These are phyloP conservation scores for Mortierella sp. DNA, from an alignment of 371 early-diverging fungal species.

Conservation along the genomic window DNA sequence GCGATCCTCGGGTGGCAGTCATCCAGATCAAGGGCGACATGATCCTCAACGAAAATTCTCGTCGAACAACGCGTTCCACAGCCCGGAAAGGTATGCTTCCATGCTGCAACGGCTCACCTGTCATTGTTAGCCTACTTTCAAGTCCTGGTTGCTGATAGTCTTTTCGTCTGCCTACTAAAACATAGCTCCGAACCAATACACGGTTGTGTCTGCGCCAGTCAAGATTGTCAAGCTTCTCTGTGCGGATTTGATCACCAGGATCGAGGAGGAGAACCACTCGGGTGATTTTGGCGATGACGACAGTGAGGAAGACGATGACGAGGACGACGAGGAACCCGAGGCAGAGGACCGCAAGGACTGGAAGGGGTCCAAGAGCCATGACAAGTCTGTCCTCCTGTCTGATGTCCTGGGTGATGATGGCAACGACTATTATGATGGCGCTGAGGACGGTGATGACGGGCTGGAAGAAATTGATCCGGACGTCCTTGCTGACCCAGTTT, in stretches of 20 bases:
- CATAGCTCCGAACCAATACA: slow-evolving; percentile 85
- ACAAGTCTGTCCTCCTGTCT: slow-evolving; percentile 37
- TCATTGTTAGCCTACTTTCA: neutral
- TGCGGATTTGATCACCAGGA: slow-evolving; percentile 76
- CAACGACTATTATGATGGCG: slow-evolving; percentile 41
- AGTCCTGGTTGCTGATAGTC: neutral
- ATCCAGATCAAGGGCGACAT: slow-evolving; percentile 87
- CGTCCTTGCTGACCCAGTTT: slow-evolving; percentile 79
- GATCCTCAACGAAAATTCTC: slow-evolving; percentile 75
- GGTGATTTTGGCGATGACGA: slow-evolving; percentile 44
- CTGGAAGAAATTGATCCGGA: slow-evolving; percentile 81
- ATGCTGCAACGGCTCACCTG: no score
- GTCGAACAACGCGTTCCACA: slow-evolving; percentile 61
- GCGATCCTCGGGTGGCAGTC: slow-evolving; percentile 74
- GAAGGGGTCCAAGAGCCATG: slow-evolving; percentile 11
- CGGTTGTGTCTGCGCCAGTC: slow-evolving; percentile 78
- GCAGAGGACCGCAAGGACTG: neutral
- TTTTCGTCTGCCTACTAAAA: no score
- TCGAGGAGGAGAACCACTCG: slow-evolving; percentile 56
- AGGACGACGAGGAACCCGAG: slow-evolving; percentile 21
- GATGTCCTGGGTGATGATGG: slow-evolving; percentile 43
- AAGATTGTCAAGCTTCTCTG: slow-evolving; percentile 89
- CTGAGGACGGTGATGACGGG: slow-evolving; percentile 68
- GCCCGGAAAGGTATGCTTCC: slow-evolving; percentile 36
- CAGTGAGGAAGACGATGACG: slow-evolving; percentile 42